Evolutionary conservation across 1,139 yeast species (phyloP).

Genomic region (Diutina sp.): DNA sequence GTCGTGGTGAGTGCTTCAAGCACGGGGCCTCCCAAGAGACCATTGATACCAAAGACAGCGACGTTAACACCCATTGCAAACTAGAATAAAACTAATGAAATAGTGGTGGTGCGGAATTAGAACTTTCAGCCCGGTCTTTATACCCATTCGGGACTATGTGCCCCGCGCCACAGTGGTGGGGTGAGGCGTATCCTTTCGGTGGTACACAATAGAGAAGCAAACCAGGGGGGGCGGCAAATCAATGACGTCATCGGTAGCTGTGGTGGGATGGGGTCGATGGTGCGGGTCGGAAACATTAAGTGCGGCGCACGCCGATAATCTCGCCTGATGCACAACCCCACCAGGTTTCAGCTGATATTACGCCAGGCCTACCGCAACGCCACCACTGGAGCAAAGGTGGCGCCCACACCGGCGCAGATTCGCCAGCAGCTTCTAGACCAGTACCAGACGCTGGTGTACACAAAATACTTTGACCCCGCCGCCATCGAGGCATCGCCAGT

Average conservation of each 20-base stretch:
- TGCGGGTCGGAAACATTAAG: background rate
- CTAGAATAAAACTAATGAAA: too few species aligned
- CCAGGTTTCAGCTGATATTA: background rate
- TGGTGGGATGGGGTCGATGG: background rate
- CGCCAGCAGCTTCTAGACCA: background rate
- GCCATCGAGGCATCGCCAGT: background rate
- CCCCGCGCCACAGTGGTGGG: background rate
- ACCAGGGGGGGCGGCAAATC: too few species aligned
- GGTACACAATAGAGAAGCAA: too few species aligned
- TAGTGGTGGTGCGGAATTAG: too few species aligned
- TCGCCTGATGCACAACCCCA: background rate
- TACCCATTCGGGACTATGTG: background rate
- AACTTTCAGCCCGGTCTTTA: background rate
- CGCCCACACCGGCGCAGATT: background rate
- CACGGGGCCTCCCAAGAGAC: constrained; percentile 36
- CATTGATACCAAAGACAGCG: constrained; percentile 43
- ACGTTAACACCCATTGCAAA: constrained; percentile 12
- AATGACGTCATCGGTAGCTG: background rate
- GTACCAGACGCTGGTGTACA: background rate
- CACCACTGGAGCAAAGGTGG: background rate
- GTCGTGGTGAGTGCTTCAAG: constrained; percentile 31
- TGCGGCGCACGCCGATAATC: background rate
- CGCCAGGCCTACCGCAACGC: background rate
- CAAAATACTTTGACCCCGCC: background rate
- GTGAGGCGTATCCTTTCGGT: background rate